phyloP scores from a whole-genome alignment of 148 eudicot genomes.

The Nepenthes gracilis region DNA sequence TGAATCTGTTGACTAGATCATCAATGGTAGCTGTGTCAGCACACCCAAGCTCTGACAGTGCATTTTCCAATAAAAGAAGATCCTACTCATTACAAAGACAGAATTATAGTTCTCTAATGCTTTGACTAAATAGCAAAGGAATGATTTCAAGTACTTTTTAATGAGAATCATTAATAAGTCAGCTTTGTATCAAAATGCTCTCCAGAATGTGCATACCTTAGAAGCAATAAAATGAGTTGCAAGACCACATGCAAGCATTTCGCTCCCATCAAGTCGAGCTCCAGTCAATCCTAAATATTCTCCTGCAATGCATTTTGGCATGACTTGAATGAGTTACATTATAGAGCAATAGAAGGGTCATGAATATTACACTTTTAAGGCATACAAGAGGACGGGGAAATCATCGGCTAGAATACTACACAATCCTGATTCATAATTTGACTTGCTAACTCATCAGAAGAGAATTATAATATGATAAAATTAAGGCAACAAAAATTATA shows the following conservation, averaged over 20 bases:
- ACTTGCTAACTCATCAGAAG: no score
- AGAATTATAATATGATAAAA: no score
- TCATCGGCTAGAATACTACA: no score
- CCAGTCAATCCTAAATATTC: conserved; percentile 28
- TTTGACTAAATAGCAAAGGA: background rate
- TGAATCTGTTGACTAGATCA: conserved; percentile 6
- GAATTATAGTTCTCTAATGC: background rate
- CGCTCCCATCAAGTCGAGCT: conserved; percentile 16
- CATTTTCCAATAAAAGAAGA: conserved; percentile 15
- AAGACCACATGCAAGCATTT: conserved; percentile 28
- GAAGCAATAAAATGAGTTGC: conserved; percentile 28
- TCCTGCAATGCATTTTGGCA: conserved; percentile 7
- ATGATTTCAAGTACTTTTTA: background rate
- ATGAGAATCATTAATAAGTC: background rate
- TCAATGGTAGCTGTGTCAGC: conserved; percentile 5
- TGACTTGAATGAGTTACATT: background rate
- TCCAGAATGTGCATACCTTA: conserved; percentile 9
- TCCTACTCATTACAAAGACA: conserved; percentile 8
- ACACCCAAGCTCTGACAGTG: background rate
- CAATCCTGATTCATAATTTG: no score
- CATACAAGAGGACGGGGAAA: no score
- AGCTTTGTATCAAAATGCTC: background rate
- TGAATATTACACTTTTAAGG: no score
- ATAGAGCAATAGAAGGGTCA: no score
- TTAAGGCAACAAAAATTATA: no score